Evolutionary conservation across 768 basidiomycete genomes (phyloP).

Genomic region (Rhodotorula sphaerocarpa): DNA sequence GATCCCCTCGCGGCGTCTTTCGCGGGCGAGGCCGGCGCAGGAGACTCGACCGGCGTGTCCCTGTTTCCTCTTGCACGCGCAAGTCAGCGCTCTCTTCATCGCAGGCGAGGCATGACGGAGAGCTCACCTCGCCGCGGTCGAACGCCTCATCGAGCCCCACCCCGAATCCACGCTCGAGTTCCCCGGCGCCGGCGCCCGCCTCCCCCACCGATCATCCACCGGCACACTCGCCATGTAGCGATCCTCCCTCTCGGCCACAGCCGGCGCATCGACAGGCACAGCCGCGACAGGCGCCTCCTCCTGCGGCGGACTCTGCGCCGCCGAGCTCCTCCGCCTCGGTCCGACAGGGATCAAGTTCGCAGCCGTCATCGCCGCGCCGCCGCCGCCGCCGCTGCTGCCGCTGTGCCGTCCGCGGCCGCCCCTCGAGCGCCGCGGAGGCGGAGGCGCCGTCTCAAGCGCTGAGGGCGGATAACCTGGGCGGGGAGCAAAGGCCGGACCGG

Average conservation of each 20-base stretch:
- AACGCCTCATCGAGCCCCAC: no score
- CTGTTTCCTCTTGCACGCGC: no score
- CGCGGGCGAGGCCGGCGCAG: no score
- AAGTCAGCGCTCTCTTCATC: no score
- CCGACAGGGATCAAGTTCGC: neutral
- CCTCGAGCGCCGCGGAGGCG: neutral
- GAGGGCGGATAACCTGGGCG: neutral
- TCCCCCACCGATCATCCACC: neutral
- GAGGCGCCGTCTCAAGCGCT: neutral
- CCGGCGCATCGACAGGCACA: neutral
- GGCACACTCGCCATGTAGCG: no score
- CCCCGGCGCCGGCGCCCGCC: no score
- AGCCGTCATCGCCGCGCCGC: neutral
- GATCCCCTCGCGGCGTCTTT: no score
- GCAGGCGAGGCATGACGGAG: no score
- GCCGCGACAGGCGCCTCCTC: neutral
- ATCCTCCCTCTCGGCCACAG: neutral
- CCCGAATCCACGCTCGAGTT: no score
- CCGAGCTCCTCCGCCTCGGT: neutral
- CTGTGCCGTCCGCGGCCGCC: neutral
- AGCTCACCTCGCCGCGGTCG: no score
- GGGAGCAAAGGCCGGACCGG: conserved; percentile 1
- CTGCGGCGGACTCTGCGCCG: neutral
- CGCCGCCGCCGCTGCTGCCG: neutral
- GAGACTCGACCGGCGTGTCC: no score